Evolutionary conservation across 352 stramenopile genomes (phyloP), one percentile per base, ranked within the genome.

Genomic region (Pythium dissotocum): DNA sequence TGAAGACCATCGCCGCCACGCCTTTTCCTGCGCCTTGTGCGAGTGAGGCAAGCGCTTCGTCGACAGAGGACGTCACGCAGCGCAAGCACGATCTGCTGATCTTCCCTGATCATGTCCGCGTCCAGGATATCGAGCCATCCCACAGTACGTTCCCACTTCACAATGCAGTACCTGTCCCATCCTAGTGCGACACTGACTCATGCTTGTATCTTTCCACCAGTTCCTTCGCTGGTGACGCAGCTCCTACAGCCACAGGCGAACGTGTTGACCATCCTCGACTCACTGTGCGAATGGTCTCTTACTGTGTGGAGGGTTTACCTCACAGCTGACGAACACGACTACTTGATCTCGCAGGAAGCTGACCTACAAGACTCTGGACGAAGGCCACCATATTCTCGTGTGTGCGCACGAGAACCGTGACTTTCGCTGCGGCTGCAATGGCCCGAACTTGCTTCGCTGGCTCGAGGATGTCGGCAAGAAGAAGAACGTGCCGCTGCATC

Each of bases 361-460:
- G 42, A 58, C 52, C 56, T 78, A 82, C 49, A 75, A 71, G 35
- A 58, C 57, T 3, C 62, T 89, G 61, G 77, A 78, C 10, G 21
- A 72, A 10, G 78, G 64, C 28, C 73, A 82, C 57, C 82, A 93
- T 71, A 79, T 91, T 71, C 77, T 93, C 61, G 83, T 87, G 28
- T 93, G 85, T 54, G 82, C 83, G 3, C 85, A 93, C 46, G 78
- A 75, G 57, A 70, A 78, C 24, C 60, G 79, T 57, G 85, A 94
- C 44, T 82, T 89, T 44, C 83, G 85, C 13, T 94, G 85, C 32
- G 85, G 80, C 1, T 94, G 85, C 66, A 85, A 82, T 54, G 85
- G 85, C 7, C 85, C 85, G 2, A 80, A 91, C 62, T 46, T 94
- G 61, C 69, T 94, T 36, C 55, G 81, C 12, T 94, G 82, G 83